Evolutionary conservation across 129 eudicot genomes (phyloP).

Genomic region (Glebionis coronaria): DNA sequence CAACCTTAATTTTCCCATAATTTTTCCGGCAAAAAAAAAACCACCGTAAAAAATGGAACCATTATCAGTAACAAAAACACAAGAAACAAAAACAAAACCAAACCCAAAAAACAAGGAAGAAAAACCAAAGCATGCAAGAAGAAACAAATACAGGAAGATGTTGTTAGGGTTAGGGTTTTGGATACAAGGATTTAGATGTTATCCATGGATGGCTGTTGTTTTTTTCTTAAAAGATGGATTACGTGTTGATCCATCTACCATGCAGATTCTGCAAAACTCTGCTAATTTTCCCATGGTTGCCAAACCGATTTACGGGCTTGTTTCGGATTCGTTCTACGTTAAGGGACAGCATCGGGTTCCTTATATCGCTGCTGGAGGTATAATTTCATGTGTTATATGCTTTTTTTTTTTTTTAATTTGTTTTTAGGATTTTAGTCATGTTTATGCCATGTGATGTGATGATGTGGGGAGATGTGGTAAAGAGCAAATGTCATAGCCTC

Average conservation of each 20-base stretch:
- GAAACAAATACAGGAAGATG: conserved; percentile 20
- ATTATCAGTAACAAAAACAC: too few species aligned
- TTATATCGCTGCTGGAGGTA: conserved; percentile 90
- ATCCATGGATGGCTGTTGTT: conserved; percentile 79
- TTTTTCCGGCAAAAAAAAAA: too few species aligned
- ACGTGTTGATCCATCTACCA: conserved; percentile 62
- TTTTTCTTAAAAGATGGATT: conserved; percentile 81
- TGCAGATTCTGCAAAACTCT: conserved; percentile 81
- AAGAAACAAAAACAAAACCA: conserved; percentile 9
- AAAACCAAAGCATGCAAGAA: not conserved
- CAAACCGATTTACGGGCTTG: conserved; percentile 76
- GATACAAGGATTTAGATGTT: conserved; percentile 88
- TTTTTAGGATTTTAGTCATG: too few species aligned
- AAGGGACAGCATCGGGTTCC: conserved; percentile 86
- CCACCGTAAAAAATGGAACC: conserved; percentile 9
- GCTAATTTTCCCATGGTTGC: conserved; percentile 95
- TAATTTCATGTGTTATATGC: not conserved
- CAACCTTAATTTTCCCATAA: too few species aligned
- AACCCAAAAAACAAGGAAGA: conserved; percentile 16
- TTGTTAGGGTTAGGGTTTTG: conserved; percentile 71
- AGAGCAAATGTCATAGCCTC: too few species aligned
- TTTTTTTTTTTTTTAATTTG: too few species aligned
- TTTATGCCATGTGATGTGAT: too few species aligned
- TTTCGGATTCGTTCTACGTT: conserved; percentile 75
- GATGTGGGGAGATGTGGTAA: too few species aligned